These are phyloP conservation scores for Calvatia gigantea DNA, from an alignment of 768 basidiomycete genomes.

Conservation along the genomic window DNA sequence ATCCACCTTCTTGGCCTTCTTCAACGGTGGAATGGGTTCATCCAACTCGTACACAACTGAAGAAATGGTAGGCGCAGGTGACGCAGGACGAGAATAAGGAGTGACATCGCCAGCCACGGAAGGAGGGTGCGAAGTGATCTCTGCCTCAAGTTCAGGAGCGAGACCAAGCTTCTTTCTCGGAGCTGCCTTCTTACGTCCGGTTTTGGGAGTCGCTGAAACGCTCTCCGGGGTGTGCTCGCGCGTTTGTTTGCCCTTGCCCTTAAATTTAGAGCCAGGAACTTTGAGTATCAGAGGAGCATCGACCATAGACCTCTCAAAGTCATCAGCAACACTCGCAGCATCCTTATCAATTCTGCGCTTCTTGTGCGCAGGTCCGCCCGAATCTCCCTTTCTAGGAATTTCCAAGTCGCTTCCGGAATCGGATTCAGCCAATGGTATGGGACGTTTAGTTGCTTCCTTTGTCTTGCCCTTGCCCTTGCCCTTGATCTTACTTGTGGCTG, in stretches of 20 bases:
- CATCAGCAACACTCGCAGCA: slow-evolving; percentile 37
- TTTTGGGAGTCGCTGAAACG: slow-evolving; percentile 46
- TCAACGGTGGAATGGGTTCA: slow-evolving; percentile 66
- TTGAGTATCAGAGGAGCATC: slow-evolving; percentile 26
- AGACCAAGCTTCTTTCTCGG: slow-evolving; percentile 55
- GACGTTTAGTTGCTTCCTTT: slow-evolving; percentile 48
- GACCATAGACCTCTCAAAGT: slow-evolving; percentile 40
- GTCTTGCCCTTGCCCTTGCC: slow-evolving; percentile 41
- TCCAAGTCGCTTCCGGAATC: slow-evolving; percentile 62
- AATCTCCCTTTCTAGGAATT: slow-evolving; percentile 32
- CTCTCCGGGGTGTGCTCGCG: slow-evolving; percentile 63
- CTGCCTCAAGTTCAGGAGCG: slow-evolving; percentile 49
- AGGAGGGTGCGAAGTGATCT: slow-evolving; percentile 47
- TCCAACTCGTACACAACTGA: slow-evolving; percentile 70
- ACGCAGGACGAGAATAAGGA: slow-evolving; percentile 69
- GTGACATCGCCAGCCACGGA: slow-evolving; percentile 69
- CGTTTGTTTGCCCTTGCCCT: slow-evolving; percentile 47
- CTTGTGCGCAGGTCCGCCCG: slow-evolving; percentile 49
- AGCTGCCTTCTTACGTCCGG: slow-evolving; percentile 50
- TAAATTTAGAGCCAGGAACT: slow-evolving; percentile 42
- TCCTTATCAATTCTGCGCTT: slow-evolving; percentile 56
- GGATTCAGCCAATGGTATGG: slow-evolving; percentile 43
- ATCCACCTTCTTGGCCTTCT: slow-evolving; percentile 75
- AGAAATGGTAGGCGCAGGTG: slow-evolving; percentile 56
- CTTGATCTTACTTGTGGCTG: slow-evolving; percentile 20